Evolutionary conservation across 495 filamentous ascomycete species (phyloP).

Genomic region (Penicillium riverlandense): DNA sequence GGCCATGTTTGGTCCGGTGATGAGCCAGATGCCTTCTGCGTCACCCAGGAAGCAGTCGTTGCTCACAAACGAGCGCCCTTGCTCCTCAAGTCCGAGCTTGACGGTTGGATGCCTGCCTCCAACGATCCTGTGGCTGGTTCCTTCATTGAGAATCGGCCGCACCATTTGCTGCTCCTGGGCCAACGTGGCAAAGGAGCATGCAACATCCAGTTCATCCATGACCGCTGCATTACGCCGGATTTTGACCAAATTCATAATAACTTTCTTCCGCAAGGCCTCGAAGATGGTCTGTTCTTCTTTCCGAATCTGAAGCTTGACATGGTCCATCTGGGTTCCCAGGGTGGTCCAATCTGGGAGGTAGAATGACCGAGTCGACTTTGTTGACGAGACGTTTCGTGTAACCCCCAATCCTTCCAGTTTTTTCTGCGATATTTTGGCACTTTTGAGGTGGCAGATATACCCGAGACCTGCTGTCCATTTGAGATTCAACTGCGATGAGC

Average conservation of each 20-base stretch:
- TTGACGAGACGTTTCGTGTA: conserved; percentile 61
- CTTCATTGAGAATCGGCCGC: conserved; percentile 61
- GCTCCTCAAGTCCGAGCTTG: conserved; percentile 67
- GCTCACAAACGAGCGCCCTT: conserved; percentile 74
- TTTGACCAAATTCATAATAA: conserved; percentile 70
- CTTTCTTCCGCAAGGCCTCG: conserved; percentile 58
- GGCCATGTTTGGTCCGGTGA: conserved; percentile 99
- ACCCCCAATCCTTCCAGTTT: conserved; percentile 34
- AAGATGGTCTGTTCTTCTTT: conserved; percentile 75
- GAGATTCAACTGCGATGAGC: conserved; percentile 59
- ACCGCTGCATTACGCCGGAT: conserved; percentile 82
- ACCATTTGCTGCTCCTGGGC: conserved; percentile 66
- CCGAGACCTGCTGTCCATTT: conserved; percentile 78
- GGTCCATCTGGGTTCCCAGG: conserved; percentile 68
- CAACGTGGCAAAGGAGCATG: conserved; percentile 71
- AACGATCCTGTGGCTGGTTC: conserved; percentile 56
- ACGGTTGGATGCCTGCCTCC: conserved; percentile 88
- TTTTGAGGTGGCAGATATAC: conserved; percentile 86
- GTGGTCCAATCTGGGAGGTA: conserved; percentile 77
- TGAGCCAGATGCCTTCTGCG: conserved; percentile 69
- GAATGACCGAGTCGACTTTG: conserved; percentile 78
- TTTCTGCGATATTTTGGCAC: conserved; percentile 54
- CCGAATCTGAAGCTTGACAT: conserved; percentile 64
- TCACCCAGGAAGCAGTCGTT: conserved; percentile 81
- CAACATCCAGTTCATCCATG: conserved; percentile 86